Evolutionary conservation across 2,329 filamentous ascomycete species (phyloP).

Genomic region (Stagonosporopsis tanaceti): DNA sequence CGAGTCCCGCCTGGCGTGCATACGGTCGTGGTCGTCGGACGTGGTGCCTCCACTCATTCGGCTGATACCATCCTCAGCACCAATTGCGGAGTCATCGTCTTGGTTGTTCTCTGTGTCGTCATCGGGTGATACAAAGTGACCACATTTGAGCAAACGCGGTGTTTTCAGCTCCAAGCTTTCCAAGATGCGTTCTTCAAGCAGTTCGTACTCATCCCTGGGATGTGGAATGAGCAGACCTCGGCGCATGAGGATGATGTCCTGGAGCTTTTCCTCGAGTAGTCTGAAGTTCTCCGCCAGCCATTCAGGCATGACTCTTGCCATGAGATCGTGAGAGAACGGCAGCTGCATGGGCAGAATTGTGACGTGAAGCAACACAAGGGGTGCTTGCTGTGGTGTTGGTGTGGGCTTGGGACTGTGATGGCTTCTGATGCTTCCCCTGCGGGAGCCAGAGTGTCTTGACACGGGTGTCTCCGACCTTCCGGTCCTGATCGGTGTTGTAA

Average conservation of each 20-base stretch:
- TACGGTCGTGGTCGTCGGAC: constrained; percentile 40
- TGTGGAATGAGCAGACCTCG: constrained; percentile 79
- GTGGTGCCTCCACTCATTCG: constrained; percentile 48
- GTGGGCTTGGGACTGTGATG: constrained; percentile 38
- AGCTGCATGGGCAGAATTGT: constrained; percentile 76
- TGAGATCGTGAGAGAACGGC: constrained; percentile 61
- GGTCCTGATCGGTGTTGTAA: constrained; percentile 43
- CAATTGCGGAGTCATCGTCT: constrained; percentile 45
- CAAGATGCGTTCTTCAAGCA: constrained; percentile 78
- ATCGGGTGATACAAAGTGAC: constrained; percentile 69
- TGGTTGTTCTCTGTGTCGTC: constrained; percentile 51
- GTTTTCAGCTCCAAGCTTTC: constrained; percentile 77
- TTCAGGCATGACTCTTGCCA: constrained; percentile 61
- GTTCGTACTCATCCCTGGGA: constrained; percentile 80
- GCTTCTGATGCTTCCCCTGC: constrained; percentile 37
- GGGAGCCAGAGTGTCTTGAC: constrained; percentile 41
- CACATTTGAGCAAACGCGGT: constrained; percentile 76
- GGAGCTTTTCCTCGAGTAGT: constrained; percentile 72
- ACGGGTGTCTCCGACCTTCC: constrained; percentile 42
- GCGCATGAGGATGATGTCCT: constrained; percentile 73
- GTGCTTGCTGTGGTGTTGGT: constrained; percentile 59
- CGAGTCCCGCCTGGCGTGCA: constrained; percentile 37
- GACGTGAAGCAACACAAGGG: constrained; percentile 79
- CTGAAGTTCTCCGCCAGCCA: constrained; percentile 67
- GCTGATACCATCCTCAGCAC: constrained; percentile 46